Evolutionary conservation across 257 asterid genomes (phyloP), one percentile per base, ranked within the genome.

Genomic region (Mentha longifolia): DNA sequence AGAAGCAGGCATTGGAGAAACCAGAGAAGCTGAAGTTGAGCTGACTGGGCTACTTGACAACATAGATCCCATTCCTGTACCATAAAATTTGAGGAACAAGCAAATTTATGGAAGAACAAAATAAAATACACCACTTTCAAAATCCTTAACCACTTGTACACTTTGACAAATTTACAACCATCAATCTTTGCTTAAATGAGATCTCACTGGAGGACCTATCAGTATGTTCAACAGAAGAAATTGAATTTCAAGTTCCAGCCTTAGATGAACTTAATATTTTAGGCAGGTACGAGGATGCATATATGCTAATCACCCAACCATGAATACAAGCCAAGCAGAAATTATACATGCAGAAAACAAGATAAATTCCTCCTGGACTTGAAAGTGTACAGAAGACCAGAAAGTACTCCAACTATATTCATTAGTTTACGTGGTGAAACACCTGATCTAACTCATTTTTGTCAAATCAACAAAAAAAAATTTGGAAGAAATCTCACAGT

Each of bases 31-130:
- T 16, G 98, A 87, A 61, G 94, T 84, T 70, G 96, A 91, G 85
- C 94, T 87, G 80, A 86, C 80, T 62, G 97, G 92, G 80, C 97
- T 93, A 86, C 96, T 89, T 73, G 92, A 89, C 57, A 83, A 65
- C 77, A 83, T 77, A 10, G 96, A 86, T 70, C 96, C 97, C 4
- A 85, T 77, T 70, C 97, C 98, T 87, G 88, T 52, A 72, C 51
- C 70, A 52, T 41, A 50, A 65, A 67, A 57, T 65, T 59, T 30
- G 7, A 62, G 55, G 35, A 54, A 19, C 39, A 73, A 74, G n/a
- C 43, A n/a, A 43, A 63, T 12, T 12, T 9, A 37, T 9, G 51
- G 14, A 55, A 25, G 5, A 13, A 25, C 28, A 52, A 42, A 19
- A 52, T 37, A 28, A 37, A 66, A 8, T 55, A 46, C 33, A 57